Evolutionary conservation across 305 asterid genomes (phyloP), one percentile per base, ranked within the genome.

Genomic region (Salvia sclarea): DNA sequence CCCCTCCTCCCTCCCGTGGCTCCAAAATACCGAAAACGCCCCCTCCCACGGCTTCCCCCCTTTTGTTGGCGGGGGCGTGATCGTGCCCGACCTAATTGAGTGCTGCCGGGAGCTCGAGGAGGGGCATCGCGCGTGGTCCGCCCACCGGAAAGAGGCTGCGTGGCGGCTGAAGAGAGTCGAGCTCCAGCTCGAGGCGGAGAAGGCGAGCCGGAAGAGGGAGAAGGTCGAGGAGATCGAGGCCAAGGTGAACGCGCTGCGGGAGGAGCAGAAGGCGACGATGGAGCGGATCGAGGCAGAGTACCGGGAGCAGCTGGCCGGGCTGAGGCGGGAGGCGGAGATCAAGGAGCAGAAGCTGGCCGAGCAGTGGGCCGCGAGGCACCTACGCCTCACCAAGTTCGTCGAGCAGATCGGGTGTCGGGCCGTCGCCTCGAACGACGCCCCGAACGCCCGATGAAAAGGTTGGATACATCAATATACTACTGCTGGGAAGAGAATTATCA

Each of bases 321-420:
- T 93, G 78, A 82, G 95, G 71, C 77, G 93, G 61, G 98, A 93
- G 53, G 97, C 97, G 0, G 97, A 93, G 55, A 79, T 80, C 12
- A 93, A 90, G 68, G 97, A 93, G 78, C 96, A 86, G 82, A 90
- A 93, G 65, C 63, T 90, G 75, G 92, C 95, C 0, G 97, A 90
- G 77, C 97, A 88, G 45, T 93, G 97, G 97, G 84, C 90, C 0
- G 84, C 90, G 0, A 92, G 85, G 80, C 95, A 92, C 73, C 4
- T 71, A 0, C 93, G 87, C 37, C 77, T 92, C 21, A 73, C 86
- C 0, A 84, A 75, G 80, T 84, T 86, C 68, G 85, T 92, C 10
- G 95, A 92, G 74, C 96, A 88, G 75, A 81, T 83, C 80, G 94
- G 95, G 5, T 82, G 85, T 17, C 75, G 88, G 49, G 61, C 88